Conservation (phyloP, 441 rosid genomes). For the Populus tomentosa region DNA sequence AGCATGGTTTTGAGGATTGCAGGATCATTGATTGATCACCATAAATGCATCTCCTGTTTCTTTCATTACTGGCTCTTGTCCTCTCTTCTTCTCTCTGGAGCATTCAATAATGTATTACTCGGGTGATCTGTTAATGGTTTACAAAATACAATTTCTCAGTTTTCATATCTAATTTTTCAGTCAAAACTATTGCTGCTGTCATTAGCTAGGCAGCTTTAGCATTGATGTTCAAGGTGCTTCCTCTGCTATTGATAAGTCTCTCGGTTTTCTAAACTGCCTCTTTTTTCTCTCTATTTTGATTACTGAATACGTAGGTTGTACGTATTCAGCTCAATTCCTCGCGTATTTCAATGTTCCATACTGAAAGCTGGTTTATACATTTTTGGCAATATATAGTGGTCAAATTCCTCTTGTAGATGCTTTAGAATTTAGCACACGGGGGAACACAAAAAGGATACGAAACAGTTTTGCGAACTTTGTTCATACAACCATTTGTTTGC, state of each 20-base stretch:
- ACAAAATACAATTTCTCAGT: neutral
- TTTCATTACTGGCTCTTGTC: neutral
- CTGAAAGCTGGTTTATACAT: neutral
- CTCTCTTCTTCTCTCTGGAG: neutral
- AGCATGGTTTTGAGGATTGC: neutral
- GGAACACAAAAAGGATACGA: neutral
- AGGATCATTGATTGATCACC: neutral
- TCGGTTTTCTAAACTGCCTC: neutral
- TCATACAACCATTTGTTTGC: neutral
- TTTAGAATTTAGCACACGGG: neutral
- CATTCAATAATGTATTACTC: neutral
- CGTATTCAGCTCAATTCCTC: neutral
- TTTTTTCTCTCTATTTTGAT: neutral
- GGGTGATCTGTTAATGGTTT: neutral
- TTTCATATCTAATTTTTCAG: neutral
- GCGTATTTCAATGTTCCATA: neutral
- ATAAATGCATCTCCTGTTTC: neutral
- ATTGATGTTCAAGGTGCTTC: no score
- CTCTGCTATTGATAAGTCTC: neutral
- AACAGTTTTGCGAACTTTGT: neutral
- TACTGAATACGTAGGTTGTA: neutral
- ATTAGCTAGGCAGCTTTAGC: neutral
- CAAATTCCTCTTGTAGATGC: no score
- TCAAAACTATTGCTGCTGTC: neutral
- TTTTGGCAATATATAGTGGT: neutral